Conservation (phyloP, 176 grass and related monocot species). For the Tillandsia fasciculata region DNA sequence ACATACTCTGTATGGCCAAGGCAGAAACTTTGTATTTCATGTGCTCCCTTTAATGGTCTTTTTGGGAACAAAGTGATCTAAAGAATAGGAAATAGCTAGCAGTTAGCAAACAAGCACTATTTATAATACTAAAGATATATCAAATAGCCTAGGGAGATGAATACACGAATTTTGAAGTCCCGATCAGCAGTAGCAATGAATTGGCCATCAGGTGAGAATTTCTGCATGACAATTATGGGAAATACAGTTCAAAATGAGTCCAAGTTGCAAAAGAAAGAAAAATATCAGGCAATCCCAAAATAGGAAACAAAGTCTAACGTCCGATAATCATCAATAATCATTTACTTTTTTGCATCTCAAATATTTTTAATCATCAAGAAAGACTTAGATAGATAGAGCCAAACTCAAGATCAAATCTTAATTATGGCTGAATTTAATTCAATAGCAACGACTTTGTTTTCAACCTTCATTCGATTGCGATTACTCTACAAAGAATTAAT, state of each 20-base stretch:
- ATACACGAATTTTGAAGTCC: constrained; percentile 95
- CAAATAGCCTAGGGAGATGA: constrained; percentile 17
- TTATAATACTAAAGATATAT: neutral
- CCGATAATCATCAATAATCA: too few relatives aligned
- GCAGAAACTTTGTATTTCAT: constrained; percentile 96
- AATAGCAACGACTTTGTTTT: too few relatives aligned
- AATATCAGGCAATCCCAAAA: too few relatives aligned
- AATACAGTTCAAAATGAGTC: neutral
- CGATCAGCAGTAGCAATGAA: constrained; percentile 88
- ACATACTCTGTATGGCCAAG: constrained; percentile 96
- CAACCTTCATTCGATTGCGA: neutral
- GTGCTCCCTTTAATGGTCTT: constrained; percentile 45
- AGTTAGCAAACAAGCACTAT: neutral
- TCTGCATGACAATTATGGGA: constrained; percentile 30
- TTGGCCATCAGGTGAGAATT: constrained; percentile 80
- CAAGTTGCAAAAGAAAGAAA: too few relatives aligned
- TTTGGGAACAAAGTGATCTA: constrained; percentile 74
- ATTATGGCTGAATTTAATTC: neutral
- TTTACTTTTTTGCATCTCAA: too few relatives aligned
- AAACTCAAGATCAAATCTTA: too few relatives aligned
- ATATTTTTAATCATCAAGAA: too few relatives aligned
- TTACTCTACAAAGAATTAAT: neutral
- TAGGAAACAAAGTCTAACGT: too few relatives aligned
- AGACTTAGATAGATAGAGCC: too few relatives aligned
- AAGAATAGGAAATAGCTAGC: constrained; percentile 21